Evolutionary conservation across 352 stramenopile species (phyloP), one percentile per base, ranked within the genome.

Genomic region (Plasmopara viticola): DNA sequence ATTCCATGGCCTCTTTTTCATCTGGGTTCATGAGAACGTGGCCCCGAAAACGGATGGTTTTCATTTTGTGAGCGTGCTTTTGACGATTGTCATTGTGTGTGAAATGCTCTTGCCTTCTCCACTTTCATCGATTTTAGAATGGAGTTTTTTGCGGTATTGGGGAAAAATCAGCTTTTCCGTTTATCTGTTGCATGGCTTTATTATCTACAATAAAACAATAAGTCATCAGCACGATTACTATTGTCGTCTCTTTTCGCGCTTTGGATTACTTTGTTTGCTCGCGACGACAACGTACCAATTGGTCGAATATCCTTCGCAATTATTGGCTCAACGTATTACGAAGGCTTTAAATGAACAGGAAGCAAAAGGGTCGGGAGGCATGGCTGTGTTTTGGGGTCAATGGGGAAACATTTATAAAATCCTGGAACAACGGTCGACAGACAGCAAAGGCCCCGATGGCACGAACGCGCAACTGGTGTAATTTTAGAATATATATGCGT

Each of bases 301-400:
- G 9, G 45, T 80, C n/a, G 73, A 87, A 58, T 69, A 74, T 53
- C 73, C 71, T 42, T 82, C 68, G 3, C 76, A 84, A 50, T 49
- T 68, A 1, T 14, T 82, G 14, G 70, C 76, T 5, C 53, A 57
- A 17, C 60, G 64, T 38, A 67, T 87, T 39, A 74, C 57, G 40
- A 68, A 61, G 43, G 51, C 54, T 17, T 44, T 72, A 4, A 47
- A 39, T 20, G 62, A 63, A 50, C 62, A 66, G 41, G 62, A 70
- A 37, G 12, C 57, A 0, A 66, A 66, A 42, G 51, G 57, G 5
- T 66, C 52, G 31, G 10, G 31, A 35, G 10, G 31, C 31, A 35
- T 35, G 31, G 10, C 6, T 12, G 31, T 12, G 0, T 12, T 35
- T 35, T 35, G 31, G 31, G 10, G 31, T 35, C 7, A 12, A 35